Evolutionary conservation across 768 basidiomycete species (phyloP), one percentile per base, ranked within the genome.

Genomic region (Tricholoma matsutake): DNA sequence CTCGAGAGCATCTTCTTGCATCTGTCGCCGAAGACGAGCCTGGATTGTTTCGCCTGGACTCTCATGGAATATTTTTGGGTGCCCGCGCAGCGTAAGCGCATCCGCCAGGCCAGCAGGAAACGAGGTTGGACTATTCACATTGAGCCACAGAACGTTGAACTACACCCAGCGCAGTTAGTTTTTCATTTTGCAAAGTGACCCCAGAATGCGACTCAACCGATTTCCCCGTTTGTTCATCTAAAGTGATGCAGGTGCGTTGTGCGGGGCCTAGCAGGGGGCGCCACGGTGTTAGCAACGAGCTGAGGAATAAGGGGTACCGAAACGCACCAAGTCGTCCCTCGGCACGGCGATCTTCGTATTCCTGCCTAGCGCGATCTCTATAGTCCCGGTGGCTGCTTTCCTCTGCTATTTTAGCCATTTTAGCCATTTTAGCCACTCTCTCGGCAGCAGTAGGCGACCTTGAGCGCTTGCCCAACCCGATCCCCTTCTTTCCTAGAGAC

Each of bases 111-210:
- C 86, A 22, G 77, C 70, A 14, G 93, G 91, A 68, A 93, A 86
- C 31, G 89, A 76, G 39, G 87, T 83, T 6, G 76, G 72, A 67
- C 86, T 80, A 58, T 79, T 77, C 2, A 91, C 86, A 68, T 93
- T 84, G 57, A 95, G 78, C 86, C 88, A 92, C 28, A 92, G 76
- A 32, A 89, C 83, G 67, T 94, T 92, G 73, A 93, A 92, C 93
- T 95, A 67, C 47, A 64, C 22, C 61, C 54, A 18, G 28, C 31
- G 28, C 18, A 22, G 61, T 59, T 39, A 10, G 45, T 55, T 14
- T 49, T 32, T 55, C 57, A 62, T 45, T 43, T 22, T 39, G 60
- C 61, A 51, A 57, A 16, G 18, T 28, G 9, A 28, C 32, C 10
- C 29, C 11, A 45, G 18, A 57, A 45, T 39, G 22, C 28, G 25